Conservation (phyloP, 441 rosid species). For the Syzygium malaccense region DNA sequence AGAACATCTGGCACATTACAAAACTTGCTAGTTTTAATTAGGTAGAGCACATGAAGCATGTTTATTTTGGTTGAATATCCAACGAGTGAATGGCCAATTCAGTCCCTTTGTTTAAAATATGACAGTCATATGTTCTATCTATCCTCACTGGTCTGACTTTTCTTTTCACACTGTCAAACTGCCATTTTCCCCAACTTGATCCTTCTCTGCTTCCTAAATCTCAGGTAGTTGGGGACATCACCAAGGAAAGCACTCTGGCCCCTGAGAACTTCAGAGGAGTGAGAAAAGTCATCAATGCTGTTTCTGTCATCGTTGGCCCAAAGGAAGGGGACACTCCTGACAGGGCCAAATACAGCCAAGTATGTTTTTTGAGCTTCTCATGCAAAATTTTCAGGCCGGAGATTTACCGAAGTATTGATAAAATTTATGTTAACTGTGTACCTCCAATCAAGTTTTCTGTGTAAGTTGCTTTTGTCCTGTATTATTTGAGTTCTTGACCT, state of each 20-base stretch:
- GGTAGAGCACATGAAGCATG: not conserved
- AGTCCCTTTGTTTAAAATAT: not conserved
- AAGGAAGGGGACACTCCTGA: slow-evolving; percentile 98
- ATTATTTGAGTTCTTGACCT: slow-evolving; percentile 3
- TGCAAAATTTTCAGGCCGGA: not conserved
- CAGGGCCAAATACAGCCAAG: slow-evolving; percentile 87
- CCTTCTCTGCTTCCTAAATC: not conserved
- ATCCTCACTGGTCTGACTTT: not conserved
- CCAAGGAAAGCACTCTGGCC: slow-evolving; percentile 54
- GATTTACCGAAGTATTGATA: not conserved
- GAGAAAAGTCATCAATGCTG: slow-evolving; percentile 74
- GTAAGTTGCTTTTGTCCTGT: not conserved
- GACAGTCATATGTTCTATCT: not conserved
- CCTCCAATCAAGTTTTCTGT: not conserved
- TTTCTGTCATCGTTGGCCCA: slow-evolving; percentile 84
- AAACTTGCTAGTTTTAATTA: not conserved
- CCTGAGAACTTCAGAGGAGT: slow-evolving; percentile 78
- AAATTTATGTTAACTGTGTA: not conserved
- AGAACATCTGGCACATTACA: not conserved
- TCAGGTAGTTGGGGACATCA: slow-evolving; percentile 74
- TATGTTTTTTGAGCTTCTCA: not conserved
- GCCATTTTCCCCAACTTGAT: not conserved
- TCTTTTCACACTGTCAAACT: not conserved
- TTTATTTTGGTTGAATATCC: not conserved
- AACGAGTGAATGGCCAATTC: not conserved